phyloP scores from a whole-genome alignment of 129 eudicot species.

The Ambrosia trifida region DNA sequence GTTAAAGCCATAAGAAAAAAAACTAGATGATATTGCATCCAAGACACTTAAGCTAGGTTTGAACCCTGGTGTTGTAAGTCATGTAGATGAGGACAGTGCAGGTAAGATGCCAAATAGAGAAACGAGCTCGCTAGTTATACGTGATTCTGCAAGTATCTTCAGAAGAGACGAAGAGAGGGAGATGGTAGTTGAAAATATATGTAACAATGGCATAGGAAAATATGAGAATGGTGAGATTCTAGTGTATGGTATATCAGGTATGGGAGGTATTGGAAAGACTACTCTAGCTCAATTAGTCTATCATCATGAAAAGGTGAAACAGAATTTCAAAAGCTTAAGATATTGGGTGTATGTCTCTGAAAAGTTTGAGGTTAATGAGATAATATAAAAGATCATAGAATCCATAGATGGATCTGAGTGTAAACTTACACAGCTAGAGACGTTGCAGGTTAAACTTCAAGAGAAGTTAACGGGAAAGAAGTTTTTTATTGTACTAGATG shows the following conservation, averaged over 20 bases:
- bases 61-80: background rate
- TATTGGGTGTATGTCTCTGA: too few relatives aligned
- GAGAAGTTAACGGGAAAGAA: slow-evolving; percentile 1
- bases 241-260: background rate
- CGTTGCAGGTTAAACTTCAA: background rate
- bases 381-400: too few relatives aligned
- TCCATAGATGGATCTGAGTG: background rate
- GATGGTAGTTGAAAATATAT: background rate
- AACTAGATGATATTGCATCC: background rate
- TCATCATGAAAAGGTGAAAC: too few relatives aligned
- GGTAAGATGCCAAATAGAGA: too few relatives aligned
- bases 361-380: too few relatives aligned
- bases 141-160: background rate
- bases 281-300: too few relatives aligned
- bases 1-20: background rate
- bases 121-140: too few relatives aligned
- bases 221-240: background rate
- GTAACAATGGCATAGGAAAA: background rate
- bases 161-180: background rate
- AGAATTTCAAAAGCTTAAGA: too few relatives aligned
- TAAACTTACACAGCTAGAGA: background rate
- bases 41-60: background rate
- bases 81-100: too few relatives aligned
- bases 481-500: slow-evolving; percentile 30
- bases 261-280: too few relatives aligned